Evolutionary conservation across 1,284 basidiomycete species (phyloP), one percentile per base, ranked within the genome.

Genomic region (Boletus holoroseus): DNA sequence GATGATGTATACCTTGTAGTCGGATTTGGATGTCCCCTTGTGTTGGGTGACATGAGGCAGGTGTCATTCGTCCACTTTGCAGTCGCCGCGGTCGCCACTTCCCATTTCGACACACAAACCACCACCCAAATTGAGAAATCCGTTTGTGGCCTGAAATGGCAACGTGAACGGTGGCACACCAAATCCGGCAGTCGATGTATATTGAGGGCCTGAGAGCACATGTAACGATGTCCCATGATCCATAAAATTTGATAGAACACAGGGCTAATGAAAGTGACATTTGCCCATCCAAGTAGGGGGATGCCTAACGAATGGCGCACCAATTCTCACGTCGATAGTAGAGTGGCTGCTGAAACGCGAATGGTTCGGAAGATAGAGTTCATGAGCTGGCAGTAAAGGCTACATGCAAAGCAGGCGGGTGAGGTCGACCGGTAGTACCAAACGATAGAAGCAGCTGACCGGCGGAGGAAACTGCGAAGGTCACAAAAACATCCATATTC

Each of bases 11-110:
- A 47, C 57, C 47, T 61, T 59, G 51, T 60, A 20, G 45, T 65
- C 71, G 9, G 24, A 72, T 73, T 61, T 61, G 68, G 70, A 44
- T 11, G 46, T 68, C 58, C 62, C 68, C 65, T 72, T 72, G 66
- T 71, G 4, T 16, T 18, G 57, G 56, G 56, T 35, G 55, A 42
- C 38, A 51, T 34, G 46, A 40, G 37, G 20, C 24, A 39, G 35
- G 7, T 41, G 39, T 47, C 51, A 43, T 57, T 51, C 38, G 44
- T 43, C 50, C 46, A 57, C 47, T 32, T 43, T 43, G 38, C 16
- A 27, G 22, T 27, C 37, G 37, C 52, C 52, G 37, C 5, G 38
- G 22, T 47, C 57, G 48, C 13, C 26, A 15, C 52, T 53, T 57
- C 46, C 60, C 59, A 50, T 67, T 58, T 66, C 50, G 39, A 54